A percentile compares a stretch with the other conserved stretches of the same genome.
Evolutionary conservation across 257 asterid species (phyloP).

Genomic region (Solanum chiquidenum): DNA sequence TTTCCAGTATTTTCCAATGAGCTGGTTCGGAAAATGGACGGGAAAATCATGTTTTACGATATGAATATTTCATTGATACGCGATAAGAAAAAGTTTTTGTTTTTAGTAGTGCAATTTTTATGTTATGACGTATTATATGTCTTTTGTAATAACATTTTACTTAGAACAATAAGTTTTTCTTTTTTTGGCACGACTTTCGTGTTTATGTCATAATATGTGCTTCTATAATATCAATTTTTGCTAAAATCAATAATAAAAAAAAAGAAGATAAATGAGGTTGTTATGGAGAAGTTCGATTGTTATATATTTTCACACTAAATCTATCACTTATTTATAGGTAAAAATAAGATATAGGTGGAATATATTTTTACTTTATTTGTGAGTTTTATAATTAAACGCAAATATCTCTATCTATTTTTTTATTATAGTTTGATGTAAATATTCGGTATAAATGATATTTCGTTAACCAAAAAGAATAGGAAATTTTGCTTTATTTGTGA

Average conservation of each 20-base stretch:
- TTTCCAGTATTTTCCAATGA: background rate
- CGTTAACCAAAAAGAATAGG: background rate
- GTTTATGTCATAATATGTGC: background rate
- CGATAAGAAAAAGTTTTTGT: no score
- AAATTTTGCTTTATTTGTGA: background rate
- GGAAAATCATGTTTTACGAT: no score
- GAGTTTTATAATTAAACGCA: background rate
- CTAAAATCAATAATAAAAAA: background rate
- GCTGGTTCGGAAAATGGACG: background rate
- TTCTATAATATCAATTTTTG: background rate
- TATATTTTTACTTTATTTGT: background rate
- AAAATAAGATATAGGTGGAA: no score
- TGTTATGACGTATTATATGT: background rate
- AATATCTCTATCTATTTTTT: background rate
- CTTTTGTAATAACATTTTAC: background rate
- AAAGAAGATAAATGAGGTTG: background rate
- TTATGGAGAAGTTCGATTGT: background rate
- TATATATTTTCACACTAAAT: background rate
- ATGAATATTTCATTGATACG: background rate
- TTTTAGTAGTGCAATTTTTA: background rate
- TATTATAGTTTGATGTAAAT: background rate
- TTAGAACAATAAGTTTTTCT: background rate
- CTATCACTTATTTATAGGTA: background rate
- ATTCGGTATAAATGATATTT: background rate
- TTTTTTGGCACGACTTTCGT: background rate